These are phyloP conservation scores for Elaeagnus macrophylla DNA, from an alignment of 306 rosid species.

Conservation along the genomic window DNA sequence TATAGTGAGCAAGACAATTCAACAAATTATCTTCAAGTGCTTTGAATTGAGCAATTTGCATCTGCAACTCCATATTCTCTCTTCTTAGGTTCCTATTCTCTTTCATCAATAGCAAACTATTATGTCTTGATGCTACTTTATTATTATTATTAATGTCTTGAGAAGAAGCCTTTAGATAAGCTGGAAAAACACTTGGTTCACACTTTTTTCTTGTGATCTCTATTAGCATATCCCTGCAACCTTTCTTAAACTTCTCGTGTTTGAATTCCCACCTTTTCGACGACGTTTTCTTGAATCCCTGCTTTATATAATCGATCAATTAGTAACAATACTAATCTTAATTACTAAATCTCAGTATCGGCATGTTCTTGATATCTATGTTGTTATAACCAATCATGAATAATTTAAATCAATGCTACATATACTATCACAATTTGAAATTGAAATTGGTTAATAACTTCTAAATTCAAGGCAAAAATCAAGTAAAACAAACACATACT, in stretches of 20 bases:
- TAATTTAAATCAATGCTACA: too few relatives aligned
- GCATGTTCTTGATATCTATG: too few relatives aligned
- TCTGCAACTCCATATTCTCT: slow-evolving; percentile 50
- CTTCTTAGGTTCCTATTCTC: slow-evolving; percentile 63
- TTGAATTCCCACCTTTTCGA: slow-evolving; percentile 78
- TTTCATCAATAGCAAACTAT: slow-evolving; percentile 33
- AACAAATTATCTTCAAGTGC: slow-evolving; percentile 47
- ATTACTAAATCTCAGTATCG: too few relatives aligned
- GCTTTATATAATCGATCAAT: neutral
- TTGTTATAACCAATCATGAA: too few relatives aligned
- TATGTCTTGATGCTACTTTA: slow-evolving; percentile 18
- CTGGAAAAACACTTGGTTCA: slow-evolving; percentile 75
- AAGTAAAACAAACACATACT: too few relatives aligned
- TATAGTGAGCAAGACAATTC: slow-evolving; percentile 40
- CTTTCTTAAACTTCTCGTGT: slow-evolving; percentile 73
- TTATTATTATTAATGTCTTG: slow-evolving; percentile 12
- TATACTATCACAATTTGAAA: too few relatives aligned
- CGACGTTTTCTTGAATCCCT: slow-evolving; percentile 83
- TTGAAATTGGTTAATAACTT: too few relatives aligned
- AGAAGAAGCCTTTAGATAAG: slow-evolving; percentile 51
- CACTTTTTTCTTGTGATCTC: slow-evolving; percentile 71
- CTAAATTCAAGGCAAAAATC: too few relatives aligned
- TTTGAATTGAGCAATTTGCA: slow-evolving; percentile 61
- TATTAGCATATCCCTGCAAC: slow-evolving; percentile 37
- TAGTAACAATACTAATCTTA: too few relatives aligned